Base-by-base conservation (phyloP, 805 yeast species). In the Blastobotrys peoriensis region DNA sequence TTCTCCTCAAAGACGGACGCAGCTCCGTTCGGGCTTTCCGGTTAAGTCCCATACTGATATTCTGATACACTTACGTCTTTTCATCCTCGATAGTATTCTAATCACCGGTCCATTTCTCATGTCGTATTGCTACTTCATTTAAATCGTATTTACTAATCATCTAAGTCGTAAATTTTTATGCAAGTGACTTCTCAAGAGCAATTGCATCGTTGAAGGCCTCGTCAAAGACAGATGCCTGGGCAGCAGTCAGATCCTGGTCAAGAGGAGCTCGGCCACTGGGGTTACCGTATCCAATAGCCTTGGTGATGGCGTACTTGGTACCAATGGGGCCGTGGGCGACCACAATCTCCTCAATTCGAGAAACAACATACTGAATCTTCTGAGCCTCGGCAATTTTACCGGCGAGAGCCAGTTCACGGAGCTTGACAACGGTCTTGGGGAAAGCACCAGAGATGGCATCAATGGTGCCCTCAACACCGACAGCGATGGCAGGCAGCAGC, bases 391-490 rank as follows among this genome's bases (percentile, higher is more conserved):
- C 63, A 33, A 55, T 45, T 41, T 73, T 65, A 23, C 76, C 77
- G 9, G 56, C 59, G 46, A 53, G 63, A 15, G 71, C 61, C 36
- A 58, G 52, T 36, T 66, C 59, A 51, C 60, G 71, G 33, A 76
- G 55, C 40, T 63, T 63, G 40, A 71, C 73, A 36, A 68, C 68
- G 4, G 70, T 60, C 59, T 73, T 71, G 47, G 81, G 81, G 62
- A 66, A 74, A 3, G 75, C 75, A 28, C 76, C 78, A 34, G 74
- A 64, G 25, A 75, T 60, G 4, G 78, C 81, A 55, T 75, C 79
- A 46, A 76, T 69, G 13, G 78, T 66, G 27, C 79, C 80, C 41
- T 64, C 61, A 42, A 67, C 67, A n/a, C 78, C 78, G 18, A 72
- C 67, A 1, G 68, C 46, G 38, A 73, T 59, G 15, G 69, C 70